Evolutionary conservation across 2,329 filamentous ascomycete genomes (phyloP), one percentile per base, ranked within the genome.

Genomic region (Raffaelea arxii): DNA sequence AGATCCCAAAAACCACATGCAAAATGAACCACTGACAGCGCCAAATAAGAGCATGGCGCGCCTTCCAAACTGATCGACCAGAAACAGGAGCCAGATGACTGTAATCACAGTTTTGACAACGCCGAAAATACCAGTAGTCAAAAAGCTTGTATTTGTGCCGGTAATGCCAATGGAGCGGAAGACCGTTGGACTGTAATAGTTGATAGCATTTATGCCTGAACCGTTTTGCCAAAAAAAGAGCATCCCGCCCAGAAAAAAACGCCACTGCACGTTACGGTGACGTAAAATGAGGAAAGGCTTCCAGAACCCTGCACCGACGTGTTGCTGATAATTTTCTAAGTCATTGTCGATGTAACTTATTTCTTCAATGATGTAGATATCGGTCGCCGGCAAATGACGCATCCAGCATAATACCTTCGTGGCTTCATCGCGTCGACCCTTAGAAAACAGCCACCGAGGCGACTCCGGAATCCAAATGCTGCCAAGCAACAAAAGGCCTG

Each of bases 141-240:
- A 59, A 51, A 74, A 67, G 32, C 63, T 58, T 0, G 64, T 66
- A 55, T 65, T 67, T 41, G 65, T 69, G 12, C 70, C 70, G 2
- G 61, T 64, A 43, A 72, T 63, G 4, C 70, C 70, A 43, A 74
- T 64, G 39, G 63, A 66, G 51, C 66, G 73, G 69, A 88, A 86
- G 10, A 87, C 75, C 0, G 76, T 82, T 0, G 83, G 82, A 1
- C 69, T 73, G 62, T 83, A 86, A 65, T 87, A 88, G 67, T 87
- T 88, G 66, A 86, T 82, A 19, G 84, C 83, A 54, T 88, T 88
- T 66, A 88, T 88, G 3, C 84, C 84, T 3, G 68, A 73, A 43
- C 81, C 81, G 55, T 91, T 91, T 63, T 91, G 86, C 73, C 80
- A 88, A 45, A 90, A 67, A 69, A 90, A 90, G 19, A 91, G 71